Evolutionary conservation across 164 flowering plant genomes (phyloP).

Genomic region (Cinnamomum chago): DNA sequence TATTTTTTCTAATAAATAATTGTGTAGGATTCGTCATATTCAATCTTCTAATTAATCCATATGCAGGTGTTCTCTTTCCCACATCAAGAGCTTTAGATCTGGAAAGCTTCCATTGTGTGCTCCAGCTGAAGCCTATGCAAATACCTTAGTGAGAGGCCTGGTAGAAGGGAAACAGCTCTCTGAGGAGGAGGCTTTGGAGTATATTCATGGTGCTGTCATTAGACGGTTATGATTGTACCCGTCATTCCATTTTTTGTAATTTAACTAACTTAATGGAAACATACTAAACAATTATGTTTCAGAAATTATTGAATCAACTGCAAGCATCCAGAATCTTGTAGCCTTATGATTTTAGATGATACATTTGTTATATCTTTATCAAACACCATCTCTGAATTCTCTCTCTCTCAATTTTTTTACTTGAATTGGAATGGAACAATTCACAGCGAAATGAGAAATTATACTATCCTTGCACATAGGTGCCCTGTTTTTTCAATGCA

Average conservation of each 20-base stretch:
- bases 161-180: conserved; percentile 68
- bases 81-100: conserved; percentile 45
- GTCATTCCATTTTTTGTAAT: not conserved
- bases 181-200: conserved; percentile 61
- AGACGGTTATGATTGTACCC: conserved; percentile 38
- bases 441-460: no score
- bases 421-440: no score
- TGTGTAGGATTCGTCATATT: not conserved
- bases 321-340: not conserved
- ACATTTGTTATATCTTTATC: no score
- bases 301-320: not conserved
- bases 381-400: no score
- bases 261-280: not conserved
- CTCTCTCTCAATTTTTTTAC: no score
- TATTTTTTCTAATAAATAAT: not conserved
- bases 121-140: conserved; percentile 49
- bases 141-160: conserved; percentile 59
- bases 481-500: no score
- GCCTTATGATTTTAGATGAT: no score
- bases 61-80: conserved; percentile 58
- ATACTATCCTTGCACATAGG: no score
- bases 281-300: no score
- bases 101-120: conserved; percentile 49
- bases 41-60: not conserved
- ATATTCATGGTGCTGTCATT: conserved; percentile 49